Base-by-base conservation (phyloP, 176 grass and related monocot genomes). In the Cenchrus americanus region DNA sequence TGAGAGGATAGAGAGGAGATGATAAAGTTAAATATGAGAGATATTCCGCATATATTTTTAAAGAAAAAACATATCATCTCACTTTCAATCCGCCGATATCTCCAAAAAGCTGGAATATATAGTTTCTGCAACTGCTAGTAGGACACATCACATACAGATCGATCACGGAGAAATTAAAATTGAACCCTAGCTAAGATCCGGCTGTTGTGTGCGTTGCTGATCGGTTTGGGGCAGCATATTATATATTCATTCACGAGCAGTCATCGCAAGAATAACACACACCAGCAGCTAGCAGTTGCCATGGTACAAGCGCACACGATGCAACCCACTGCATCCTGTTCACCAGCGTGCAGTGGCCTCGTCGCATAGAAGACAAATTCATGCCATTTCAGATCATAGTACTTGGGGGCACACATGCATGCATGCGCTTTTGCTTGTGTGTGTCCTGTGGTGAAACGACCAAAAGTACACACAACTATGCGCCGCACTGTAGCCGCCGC, bases 401-500 rank as follows among this genome's bases (percentile, higher is more conserved):
- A 68, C 78, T 80, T 53, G 62, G 34, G 34, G 34, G 11, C 37
- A 80, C 77, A 80, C 62, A 75, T 62, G 75, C 76, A 63, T 47
- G 59, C 49, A 37, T 37, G 34, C 34, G 34, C 34, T 37, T 37
- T 37, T 37, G 49, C 79, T 42, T 26, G 64, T 68, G 7, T 15
- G 51, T 80, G 50, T 43, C 49, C 32, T 69, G 50, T 67, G 64
- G 78, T 69, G 49, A 69, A 81, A 81, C 65, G 79, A 81, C 79
- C 79, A 69, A 44, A 81, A 81, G 79, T 81, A 81, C 79, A 41
- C 49, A 81, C 64, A 17, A 81, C 79, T 81, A 69, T 81, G 66
- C 79, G 13, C 53, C 14, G 14, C 79, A 81, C 79, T 69, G 79
- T 81, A 18, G 62, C 64, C 64, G 50, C 64, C 79, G 64, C 63